Evolutionary conservation across 2,329 filamentous ascomycete genomes (phyloP).

Genomic region (Myriosclerotinia duriaeana): DNA sequence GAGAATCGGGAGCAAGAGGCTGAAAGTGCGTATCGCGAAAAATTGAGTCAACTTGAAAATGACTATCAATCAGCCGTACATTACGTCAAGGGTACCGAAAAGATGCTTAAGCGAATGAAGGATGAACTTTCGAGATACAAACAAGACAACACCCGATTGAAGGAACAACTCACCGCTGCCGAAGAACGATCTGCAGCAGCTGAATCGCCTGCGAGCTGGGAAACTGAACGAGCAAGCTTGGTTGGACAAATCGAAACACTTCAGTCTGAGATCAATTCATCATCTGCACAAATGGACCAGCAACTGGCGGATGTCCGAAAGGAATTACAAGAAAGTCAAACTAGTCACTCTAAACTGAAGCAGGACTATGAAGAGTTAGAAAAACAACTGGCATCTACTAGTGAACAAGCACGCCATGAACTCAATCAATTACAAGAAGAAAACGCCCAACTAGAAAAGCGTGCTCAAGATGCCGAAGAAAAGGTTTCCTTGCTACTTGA

Average conservation of each 20-base stretch:
- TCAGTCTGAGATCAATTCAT: slow-evolving; percentile 66
- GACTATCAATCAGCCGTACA: slow-evolving; percentile 98
- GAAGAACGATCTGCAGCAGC: slow-evolving; percentile 52
- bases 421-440: slow-evolving; percentile 81
- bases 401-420: slow-evolving; percentile 60
- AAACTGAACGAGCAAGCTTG: slow-evolving; percentile 67
- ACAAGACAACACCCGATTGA: slow-evolving; percentile 76
- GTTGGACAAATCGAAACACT: slow-evolving; percentile 67
- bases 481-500: slow-evolving; percentile 91
- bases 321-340: slow-evolving; percentile 65
- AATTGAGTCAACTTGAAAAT: slow-evolving; percentile 88
- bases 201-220: slow-evolving; percentile 61
- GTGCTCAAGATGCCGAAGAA: slow-evolving; percentile 85
- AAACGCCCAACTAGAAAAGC: slow-evolving; percentile 76
- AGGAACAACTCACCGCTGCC: slow-evolving; percentile 72
- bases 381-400: slow-evolving; percentile 56
- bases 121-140: slow-evolving; percentile 95
- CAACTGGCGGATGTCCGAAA: slow-evolving; percentile 67
- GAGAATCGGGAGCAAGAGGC: slow-evolving; percentile 80
- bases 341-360: slow-evolving; percentile 68
- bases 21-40: slow-evolving; percentile 88
- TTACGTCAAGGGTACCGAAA: slow-evolving; percentile 97
- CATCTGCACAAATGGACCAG: slow-evolving; percentile 66
- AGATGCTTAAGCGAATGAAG: slow-evolving; percentile 98
- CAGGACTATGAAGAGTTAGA: slow-evolving; percentile 54